A percentile compares a stretch with the other conserved stretches of the same genome.
Conservation (phyloP, 2,329 filamentous ascomycete genomes). For the Coniella vitis region DNA sequence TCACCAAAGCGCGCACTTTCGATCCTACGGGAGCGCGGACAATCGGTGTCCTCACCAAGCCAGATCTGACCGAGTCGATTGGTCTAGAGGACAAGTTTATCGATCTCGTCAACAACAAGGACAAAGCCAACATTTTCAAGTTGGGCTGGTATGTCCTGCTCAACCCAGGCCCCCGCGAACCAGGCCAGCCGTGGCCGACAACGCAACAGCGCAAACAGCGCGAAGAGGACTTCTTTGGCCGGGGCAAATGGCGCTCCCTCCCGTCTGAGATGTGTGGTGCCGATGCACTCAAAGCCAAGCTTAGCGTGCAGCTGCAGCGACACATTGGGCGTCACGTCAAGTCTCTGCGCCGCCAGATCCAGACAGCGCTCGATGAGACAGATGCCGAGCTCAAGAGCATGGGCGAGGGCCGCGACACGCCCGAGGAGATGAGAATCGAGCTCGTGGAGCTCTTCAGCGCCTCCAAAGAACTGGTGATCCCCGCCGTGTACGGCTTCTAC, state of each 20-base stretch:
- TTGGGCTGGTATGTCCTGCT: constrained; percentile 46
- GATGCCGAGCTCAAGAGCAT: constrained; percentile 43
- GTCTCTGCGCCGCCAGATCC: constrained; percentile 42
- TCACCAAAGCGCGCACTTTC: constrained; percentile 44
- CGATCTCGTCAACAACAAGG: constrained; percentile 44
- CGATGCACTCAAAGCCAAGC: constrained; percentile 38
- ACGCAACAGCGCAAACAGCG: constrained; percentile 33
- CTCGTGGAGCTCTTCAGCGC: constrained; percentile 46
- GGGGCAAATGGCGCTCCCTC: constrained; percentile 41
- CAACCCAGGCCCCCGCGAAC: constrained; percentile 38
- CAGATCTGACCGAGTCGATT: constrained; percentile 45
- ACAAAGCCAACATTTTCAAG: constrained; percentile 42
- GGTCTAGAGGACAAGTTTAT: constrained; percentile 48
- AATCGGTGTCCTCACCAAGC: constrained; percentile 47
- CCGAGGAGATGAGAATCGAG: constrained; percentile 47
- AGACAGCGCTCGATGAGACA: constrained; percentile 41
- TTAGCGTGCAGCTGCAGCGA: constrained; percentile 43
- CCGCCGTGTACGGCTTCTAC: constrained; percentile 48
- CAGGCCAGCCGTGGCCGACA: constrained; percentile 37
- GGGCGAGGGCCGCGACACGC: constrained; percentile 43
- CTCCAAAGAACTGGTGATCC: constrained; percentile 47
- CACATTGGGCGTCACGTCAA: constrained; percentile 48
- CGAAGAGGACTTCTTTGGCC: constrained; percentile 43
- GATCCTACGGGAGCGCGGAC: constrained; percentile 42
- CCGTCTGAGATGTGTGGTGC: constrained; percentile 42